phyloP scores from a whole-genome alignment of 2,329 filamentous ascomycete species.

The Peltaster fructicola region DNA sequence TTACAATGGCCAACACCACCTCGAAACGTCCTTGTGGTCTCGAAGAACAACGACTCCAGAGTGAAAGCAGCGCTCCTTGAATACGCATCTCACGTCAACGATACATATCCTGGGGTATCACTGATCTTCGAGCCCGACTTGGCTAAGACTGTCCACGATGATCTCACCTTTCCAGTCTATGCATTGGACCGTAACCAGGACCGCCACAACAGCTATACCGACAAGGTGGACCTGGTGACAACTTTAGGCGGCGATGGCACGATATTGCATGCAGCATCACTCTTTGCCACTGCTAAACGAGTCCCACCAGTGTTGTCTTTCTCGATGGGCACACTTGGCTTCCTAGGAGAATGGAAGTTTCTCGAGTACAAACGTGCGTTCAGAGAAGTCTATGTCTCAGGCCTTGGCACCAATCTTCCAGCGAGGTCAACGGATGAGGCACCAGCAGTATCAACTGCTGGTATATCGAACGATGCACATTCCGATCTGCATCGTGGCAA shows the following conservation, averaged over 20 bases:
- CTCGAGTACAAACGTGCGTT: constrained; percentile 82
- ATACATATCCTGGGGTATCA: constrained; percentile 63
- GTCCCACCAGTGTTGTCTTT: constrained; percentile 89
- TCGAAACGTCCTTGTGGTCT: constrained; percentile 50
- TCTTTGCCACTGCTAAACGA: constrained; percentile 63
- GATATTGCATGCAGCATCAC: constrained; percentile 65
- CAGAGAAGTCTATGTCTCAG: constrained; percentile 79
- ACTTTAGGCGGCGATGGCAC: constrained; percentile 91
- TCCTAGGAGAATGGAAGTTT: constrained; percentile 94
- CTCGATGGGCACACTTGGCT: constrained; percentile 91
- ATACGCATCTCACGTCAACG: constrained; percentile 51
- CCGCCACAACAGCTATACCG: constrained; percentile 41
- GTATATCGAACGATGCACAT: constrained; percentile 6
- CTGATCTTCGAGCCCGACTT: constrained; percentile 68
- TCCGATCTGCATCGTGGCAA: constrained; percentile 63
- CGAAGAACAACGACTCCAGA: constrained; percentile 41
- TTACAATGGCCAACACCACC: constrained; percentile 52
- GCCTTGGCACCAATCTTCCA: constrained; percentile 24
- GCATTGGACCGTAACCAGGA: constrained; percentile 15
- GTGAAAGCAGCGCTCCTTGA: constrained; percentile 40
- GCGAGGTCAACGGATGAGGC: constrained; percentile 9
- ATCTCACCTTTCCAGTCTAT: constrained; percentile 59
- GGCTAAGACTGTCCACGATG: constrained; percentile 51
- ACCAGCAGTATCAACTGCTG: constrained; percentile 4
- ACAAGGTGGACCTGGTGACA: constrained; percentile 73